Conservation (phyloP, 2,329 filamentous ascomycete genomes). For the Diaporthe amygdali region DNA sequence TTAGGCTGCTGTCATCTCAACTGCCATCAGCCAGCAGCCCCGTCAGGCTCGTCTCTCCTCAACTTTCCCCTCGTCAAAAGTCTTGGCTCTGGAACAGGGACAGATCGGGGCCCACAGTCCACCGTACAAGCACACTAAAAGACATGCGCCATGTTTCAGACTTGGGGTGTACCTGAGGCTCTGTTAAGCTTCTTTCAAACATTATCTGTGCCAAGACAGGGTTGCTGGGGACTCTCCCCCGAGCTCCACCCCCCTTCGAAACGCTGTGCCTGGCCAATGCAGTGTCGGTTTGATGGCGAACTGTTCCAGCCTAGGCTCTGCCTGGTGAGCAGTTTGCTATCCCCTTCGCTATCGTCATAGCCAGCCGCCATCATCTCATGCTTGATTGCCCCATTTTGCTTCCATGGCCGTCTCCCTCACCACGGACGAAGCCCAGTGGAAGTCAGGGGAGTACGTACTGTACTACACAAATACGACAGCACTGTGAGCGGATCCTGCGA, state of each 20-base stretch:
- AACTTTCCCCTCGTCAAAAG: not conserved
- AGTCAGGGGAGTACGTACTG: not conserved
- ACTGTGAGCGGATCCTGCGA: conserved; percentile 1
- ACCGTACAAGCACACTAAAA: conserved; percentile 7
- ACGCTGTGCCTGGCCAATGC: not conserved
- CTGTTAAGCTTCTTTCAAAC: conserved; percentile 25
- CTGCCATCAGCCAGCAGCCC: not conserved
- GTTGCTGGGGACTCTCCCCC: not conserved
- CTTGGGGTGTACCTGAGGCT: conserved; percentile 10
- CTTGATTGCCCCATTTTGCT: not conserved
- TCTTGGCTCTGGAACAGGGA: conserved; percentile 8
- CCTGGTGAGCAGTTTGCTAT: not conserved
- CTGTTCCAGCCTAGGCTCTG: not conserved
- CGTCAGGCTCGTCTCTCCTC: not conserved
- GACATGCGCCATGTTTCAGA: conserved; percentile 20
- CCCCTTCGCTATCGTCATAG: conserved; percentile 2
- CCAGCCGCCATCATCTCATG: conserved; percentile 6
- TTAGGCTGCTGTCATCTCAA: conserved; percentile 6
- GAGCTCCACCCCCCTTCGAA: not conserved
- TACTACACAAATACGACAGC: not conserved
- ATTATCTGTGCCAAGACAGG: conserved; percentile 20
- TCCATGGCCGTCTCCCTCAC: not conserved
- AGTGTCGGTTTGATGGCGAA: not conserved
- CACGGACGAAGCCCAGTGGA: not conserved
- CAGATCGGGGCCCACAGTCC: not conserved